Conservation (phyloP, 805 yeast species). For the Starmerella kuoi region DNA sequence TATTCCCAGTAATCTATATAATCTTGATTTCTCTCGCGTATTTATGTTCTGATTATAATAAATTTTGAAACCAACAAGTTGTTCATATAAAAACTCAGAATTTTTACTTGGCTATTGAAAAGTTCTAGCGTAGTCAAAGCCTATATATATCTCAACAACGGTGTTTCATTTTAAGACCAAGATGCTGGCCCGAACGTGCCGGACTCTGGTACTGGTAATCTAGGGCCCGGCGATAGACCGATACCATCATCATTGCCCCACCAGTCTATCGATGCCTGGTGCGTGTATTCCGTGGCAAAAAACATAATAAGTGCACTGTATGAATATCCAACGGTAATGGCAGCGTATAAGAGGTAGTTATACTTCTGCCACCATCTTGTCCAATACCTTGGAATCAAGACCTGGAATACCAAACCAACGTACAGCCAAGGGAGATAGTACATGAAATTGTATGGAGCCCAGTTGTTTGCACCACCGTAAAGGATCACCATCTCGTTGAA, state of each 20-base stretch:
- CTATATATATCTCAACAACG: no score
- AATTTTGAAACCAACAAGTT: no score
- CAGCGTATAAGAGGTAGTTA: slow-evolving; percentile 43
- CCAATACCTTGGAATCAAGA: slow-evolving; percentile 36
- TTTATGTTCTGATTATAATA: no score
- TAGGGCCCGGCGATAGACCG: neutral
- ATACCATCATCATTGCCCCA: slow-evolving; percentile 45
- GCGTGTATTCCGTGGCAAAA: slow-evolving; percentile 36
- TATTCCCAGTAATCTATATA: no score
- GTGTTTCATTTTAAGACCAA: no score
- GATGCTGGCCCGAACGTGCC: neutral
- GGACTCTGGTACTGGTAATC: neutral
- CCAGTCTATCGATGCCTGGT: slow-evolving; percentile 39
- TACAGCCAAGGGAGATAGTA: slow-evolving; percentile 21
- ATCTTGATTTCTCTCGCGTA: no score
- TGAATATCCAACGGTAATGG: slow-evolving; percentile 51
- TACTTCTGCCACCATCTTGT: slow-evolving; percentile 44
- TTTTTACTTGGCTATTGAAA: no score
- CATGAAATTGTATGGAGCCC: slow-evolving; percentile 26
- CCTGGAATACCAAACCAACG: slow-evolving; percentile 35
- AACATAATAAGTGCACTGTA: slow-evolving; percentile 47
- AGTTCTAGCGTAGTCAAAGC: no score
- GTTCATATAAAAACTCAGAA: no score
- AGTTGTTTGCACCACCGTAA: slow-evolving; percentile 35
- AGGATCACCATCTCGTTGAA: slow-evolving; percentile 37